phyloP scores from a whole-genome alignment of 2,329 filamentous ascomycete genomes.

The Phyllachora maydis region DNA sequence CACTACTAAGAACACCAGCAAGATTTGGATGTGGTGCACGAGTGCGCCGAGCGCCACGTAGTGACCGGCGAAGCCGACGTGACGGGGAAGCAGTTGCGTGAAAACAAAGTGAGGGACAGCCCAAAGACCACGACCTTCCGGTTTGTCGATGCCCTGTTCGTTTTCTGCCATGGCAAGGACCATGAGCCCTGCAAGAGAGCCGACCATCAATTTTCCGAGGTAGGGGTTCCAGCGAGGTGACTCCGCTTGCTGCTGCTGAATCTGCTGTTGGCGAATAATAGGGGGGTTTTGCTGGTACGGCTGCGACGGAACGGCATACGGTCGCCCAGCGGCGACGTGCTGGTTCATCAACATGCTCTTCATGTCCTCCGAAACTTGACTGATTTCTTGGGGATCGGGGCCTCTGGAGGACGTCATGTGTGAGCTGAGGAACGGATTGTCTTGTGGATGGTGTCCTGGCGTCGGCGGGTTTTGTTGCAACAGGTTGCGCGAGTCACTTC shows the following conservation, averaged over 20 bases:
- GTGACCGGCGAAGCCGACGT: too few relatives aligned
- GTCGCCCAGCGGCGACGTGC: constrained; percentile 30
- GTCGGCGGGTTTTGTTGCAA: constrained; percentile 28
- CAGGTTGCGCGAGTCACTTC: constrained; percentile 28
- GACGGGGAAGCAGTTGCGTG: constrained; percentile 28
- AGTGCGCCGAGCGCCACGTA: too few relatives aligned
- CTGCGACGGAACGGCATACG: constrained; percentile 23
- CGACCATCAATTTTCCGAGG: constrained; percentile 71
- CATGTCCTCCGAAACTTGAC: constrained; percentile 45
- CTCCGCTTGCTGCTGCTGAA: constrained; percentile 25
- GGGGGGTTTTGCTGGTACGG: constrained; percentile 19
- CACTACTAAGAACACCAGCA: too few relatives aligned
- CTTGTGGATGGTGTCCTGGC: constrained; percentile 27
- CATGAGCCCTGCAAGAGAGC: constrained; percentile 82
- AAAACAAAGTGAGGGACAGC: constrained; percentile 44
- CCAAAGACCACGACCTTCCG: constrained; percentile 45
- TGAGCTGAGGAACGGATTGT: constrained; percentile 20
- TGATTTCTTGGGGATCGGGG: constrained; percentile 33
- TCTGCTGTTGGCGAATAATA: constrained; percentile 31
- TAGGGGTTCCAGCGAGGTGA: constrained; percentile 33
- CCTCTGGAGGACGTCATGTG: constrained; percentile 19
- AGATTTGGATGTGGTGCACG: too few relatives aligned
- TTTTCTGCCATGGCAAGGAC: constrained; percentile 54
- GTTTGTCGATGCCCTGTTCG: constrained; percentile 40
- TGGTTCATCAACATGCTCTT: constrained; percentile 35